Percentiles rank a stretch among this genome's conserved stretches.
These are phyloP conservation scores for Cynanchum wilfordii DNA, from an alignment of 257 asterid species.

Conservation along the genomic window DNA sequence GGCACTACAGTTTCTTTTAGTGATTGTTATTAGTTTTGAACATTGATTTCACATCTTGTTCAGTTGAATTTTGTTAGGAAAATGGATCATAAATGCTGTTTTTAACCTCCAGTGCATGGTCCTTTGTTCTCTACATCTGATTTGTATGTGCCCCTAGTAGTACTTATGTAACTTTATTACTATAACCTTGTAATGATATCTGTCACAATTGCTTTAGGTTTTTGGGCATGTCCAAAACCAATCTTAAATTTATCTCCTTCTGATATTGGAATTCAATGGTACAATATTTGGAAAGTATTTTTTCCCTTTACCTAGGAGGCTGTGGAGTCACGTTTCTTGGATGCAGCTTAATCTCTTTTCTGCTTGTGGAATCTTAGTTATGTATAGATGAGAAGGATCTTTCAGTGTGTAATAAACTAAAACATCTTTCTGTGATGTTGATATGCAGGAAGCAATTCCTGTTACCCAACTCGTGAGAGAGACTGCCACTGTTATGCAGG, in stretches of 20 bases:
- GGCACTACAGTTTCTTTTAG: too few species aligned
- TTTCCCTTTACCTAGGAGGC: not conserved
- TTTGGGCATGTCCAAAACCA: not conserved
- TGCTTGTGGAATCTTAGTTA: not conserved
- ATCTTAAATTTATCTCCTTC: not conserved
- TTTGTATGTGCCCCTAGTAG: not conserved
- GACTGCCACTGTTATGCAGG: conserved; percentile 99
- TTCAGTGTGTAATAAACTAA: conserved; percentile 11
- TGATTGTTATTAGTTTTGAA: not conserved
- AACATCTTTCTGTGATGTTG: conserved; percentile 11
- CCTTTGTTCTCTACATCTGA: not conserved
- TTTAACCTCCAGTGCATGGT: too few species aligned
- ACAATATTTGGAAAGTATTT: not conserved
- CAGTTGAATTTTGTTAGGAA: not conserved
- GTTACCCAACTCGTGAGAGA: conserved; percentile 98
- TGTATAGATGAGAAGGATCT: not conserved
- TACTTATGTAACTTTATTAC: not conserved
- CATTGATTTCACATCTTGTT: not conserved
- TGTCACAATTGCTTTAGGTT: not conserved
- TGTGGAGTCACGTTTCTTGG: not conserved
- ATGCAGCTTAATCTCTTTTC: not conserved
- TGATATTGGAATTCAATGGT: not conserved
- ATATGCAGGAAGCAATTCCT: conserved; percentile 79
- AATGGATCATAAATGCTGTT: not conserved
- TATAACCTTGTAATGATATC: not conserved